Evolutionary conservation across 495 filamentous ascomycete genomes (phyloP).

Genomic region (Delitschia confertaspora): DNA sequence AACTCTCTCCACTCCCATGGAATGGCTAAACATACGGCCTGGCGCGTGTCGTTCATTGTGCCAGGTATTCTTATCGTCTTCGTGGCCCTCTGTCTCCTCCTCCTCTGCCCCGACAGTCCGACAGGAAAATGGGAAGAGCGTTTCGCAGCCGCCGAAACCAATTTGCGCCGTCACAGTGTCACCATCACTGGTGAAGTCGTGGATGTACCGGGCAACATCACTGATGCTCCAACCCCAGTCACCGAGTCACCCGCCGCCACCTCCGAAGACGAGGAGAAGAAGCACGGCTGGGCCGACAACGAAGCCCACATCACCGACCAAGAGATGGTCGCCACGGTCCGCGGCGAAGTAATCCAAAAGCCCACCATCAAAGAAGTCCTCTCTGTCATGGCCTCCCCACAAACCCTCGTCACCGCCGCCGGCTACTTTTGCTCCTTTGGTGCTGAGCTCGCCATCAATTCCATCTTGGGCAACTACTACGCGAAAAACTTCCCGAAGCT

Average conservation of each 20-base stretch:
- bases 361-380: constrained; percentile 28
- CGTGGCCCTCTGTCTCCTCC: constrained; percentile 27
- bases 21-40: constrained; percentile 25
- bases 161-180: constrained; percentile 28
- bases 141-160: constrained; percentile 27
- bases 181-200: constrained; percentile 27
- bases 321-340: constrained; percentile 31
- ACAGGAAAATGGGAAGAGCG: constrained; percentile 35
- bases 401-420: constrained; percentile 31
- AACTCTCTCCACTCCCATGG: constrained; percentile 29
- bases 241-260: constrained; percentile 9
- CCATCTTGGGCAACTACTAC: constrained; percentile 35
- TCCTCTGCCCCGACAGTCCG: constrained; percentile 33
- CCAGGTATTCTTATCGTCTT: constrained; percentile 34
- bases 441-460: constrained; percentile 34
- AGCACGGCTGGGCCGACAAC: constrained; percentile 28
- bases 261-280: constrained; percentile 30
- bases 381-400: constrained; percentile 27
- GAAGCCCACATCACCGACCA: constrained; percentile 29
- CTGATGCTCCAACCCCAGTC: constrained; percentile 14
- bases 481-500: constrained; percentile 29
- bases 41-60: constrained; percentile 35
- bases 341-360: constrained; percentile 35
- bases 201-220: constrained; percentile 26
- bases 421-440: constrained; percentile 38